Conservation (phyloP, 169 alveolate genomes). For the Babesia caballi region DNA sequence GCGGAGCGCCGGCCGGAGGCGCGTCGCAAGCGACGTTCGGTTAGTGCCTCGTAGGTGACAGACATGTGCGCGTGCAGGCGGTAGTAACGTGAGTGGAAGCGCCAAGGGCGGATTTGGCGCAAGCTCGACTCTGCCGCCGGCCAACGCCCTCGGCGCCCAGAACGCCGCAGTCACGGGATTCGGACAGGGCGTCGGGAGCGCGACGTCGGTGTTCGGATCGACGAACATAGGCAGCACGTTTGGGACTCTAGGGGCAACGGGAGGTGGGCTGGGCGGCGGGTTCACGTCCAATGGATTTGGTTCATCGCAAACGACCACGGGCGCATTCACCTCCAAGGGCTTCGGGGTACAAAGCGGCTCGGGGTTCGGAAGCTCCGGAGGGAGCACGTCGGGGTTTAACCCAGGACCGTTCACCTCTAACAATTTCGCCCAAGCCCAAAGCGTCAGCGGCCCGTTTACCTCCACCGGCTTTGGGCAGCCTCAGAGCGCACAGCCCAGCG, state of each 20-base stretch:
- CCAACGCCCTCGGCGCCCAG: background rate
- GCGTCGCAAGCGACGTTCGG: constrained; percentile 8
- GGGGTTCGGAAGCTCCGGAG: background rate
- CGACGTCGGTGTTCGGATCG: background rate
- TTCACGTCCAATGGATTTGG: constrained; percentile 9
- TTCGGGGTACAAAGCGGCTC: background rate
- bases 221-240: background rate
- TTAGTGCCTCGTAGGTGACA: too few species aligned
- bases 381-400: background rate
- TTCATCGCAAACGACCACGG: background rate
- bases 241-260: background rate
- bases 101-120: constrained; percentile 9
- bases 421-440: constrained; percentile 6
- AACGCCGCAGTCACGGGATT: background rate
- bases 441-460: background rate
- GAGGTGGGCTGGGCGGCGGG: background rate
- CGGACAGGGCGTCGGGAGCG: background rate
- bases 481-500: background rate
- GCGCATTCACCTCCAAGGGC: background rate
- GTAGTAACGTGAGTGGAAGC: too few species aligned
- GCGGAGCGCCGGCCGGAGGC: background rate
- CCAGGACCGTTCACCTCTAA: constrained; percentile 5
- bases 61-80: too few species aligned
- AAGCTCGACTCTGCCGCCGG: background rate
- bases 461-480: constrained; percentile 11